Percentiles rank a stretch among this genome's conserved stretches.
Evolutionary conservation across 129 eudicot species (phyloP).

Genomic region (Calendula officinalis): DNA sequence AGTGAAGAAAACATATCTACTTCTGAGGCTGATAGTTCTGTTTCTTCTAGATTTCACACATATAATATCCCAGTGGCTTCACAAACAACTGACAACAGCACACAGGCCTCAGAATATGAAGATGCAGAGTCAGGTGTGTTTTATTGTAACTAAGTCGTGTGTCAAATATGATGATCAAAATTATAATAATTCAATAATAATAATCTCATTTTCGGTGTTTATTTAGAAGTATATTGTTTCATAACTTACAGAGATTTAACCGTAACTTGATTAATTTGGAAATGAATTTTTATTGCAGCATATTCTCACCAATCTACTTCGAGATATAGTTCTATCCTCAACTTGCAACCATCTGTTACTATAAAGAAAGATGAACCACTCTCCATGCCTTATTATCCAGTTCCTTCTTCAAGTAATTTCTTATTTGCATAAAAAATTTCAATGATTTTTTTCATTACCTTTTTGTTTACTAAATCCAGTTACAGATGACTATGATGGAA

Average conservation of each 20-base stretch:
- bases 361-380: constrained; percentile 46
- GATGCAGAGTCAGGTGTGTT: constrained; percentile 84
- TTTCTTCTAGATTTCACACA: constrained; percentile 48
- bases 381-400: constrained; percentile 58
- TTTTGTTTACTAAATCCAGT: not conserved
- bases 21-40: constrained; percentile 62
- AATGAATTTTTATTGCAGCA: constrained; percentile 45
- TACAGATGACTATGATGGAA: constrained; percentile 64
- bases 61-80: constrained; percentile 58
- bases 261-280: not conserved
- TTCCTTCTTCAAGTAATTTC: constrained; percentile 54
- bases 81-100: constrained; percentile 75
- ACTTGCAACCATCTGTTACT: constrained; percentile 44
- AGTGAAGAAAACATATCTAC: constrained; percentile 48
- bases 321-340: constrained; percentile 51
- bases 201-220: too few relatives aligned
- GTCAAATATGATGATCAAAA: not conserved
- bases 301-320: constrained; percentile 73
- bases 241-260: too few relatives aligned
- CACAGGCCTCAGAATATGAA: constrained; percentile 79
- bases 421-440: not conserved
- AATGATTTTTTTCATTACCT: not conserved
- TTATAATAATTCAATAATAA: not conserved
- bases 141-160: not conserved
- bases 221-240: too few relatives aligned